Base-by-base conservation (phyloP, 2,329 filamentous ascomycete genomes). In the Fusarium denticulatum region DNA sequence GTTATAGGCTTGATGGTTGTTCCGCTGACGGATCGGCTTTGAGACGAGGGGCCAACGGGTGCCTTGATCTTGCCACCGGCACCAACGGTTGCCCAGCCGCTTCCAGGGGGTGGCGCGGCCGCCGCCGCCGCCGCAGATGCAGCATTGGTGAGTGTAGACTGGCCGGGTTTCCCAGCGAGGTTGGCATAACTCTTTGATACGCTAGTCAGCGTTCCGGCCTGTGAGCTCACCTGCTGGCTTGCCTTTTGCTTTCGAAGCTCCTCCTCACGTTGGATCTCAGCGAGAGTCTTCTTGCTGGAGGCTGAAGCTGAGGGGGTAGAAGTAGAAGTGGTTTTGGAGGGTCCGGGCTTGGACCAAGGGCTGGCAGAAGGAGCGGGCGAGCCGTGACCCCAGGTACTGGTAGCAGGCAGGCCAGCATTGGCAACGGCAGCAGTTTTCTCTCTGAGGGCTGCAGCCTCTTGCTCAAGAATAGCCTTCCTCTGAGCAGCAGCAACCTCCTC, bases 221-320 rank as follows among this genome's bases (percentile, higher is more conserved):
- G 89, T 8, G 82, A 81, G 6, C 87, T 83, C 12, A 82, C 77
- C 53, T 89, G 86, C 55, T 89, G 86, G 73, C 83, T 86, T 4
- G 90, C 89, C 81, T 93, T 94, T 78, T 93, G 91, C 87, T 99
- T 99, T 73, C 80, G 80, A 28, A 77, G 73, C 80, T 98, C 96
- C 80, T 99, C 96, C 83, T 99, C 96, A 72, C 95, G 95, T 81
- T 98, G 96, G 67, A 99, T 98, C 76, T 98, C 96, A 30, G 95
- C 94, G 49, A 98, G 87, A 0, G 95, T 97, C 88, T 98, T 98
- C 86, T 97, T 96, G 84, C 85, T 81, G 77, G 83, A 72, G 15
- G 78, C 57, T 3, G 81, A 59, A 20, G 65, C 60, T 18, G 76
- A 53, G 15, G 65, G 60, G 6, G 79, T 76, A 3, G 78, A 68